Percentiles rank a stretch among this genome's conserved stretches.
Conservation (phyloP, 1,139 yeast genomes). For the Entelexis paramagnoliae region DNA sequence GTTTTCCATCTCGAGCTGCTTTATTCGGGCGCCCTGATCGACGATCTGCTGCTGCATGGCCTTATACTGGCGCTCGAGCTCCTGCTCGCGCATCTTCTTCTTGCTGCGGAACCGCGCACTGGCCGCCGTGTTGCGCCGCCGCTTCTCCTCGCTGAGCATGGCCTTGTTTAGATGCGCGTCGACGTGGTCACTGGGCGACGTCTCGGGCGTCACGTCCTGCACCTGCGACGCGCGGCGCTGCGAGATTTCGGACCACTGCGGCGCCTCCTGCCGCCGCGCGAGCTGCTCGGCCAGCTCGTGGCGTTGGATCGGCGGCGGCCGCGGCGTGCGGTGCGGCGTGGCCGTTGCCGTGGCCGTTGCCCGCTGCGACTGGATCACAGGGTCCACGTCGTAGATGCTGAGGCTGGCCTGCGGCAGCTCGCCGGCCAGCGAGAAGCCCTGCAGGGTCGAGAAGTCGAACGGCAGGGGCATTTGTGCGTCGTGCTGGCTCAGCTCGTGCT, state of each 20-base stretch:
- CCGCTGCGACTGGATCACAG: constrained; percentile 20
- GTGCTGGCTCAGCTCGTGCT: constrained; percentile 4
- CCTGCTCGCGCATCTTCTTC: constrained; percentile 74
- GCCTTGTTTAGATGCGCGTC: not conserved
- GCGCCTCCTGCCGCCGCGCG: constrained; percentile 9
- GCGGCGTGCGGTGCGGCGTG: constrained; percentile 12
- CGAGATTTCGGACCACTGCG: not conserved
- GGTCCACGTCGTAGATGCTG: constrained; percentile 20
- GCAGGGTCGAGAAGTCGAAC: constrained; percentile 24
- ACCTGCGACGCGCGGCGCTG: not conserved
- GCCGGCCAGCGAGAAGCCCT: constrained; percentile 27
- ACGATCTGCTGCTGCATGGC: constrained; percentile 53
- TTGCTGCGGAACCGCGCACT: constrained; percentile 70
- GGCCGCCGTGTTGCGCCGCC: constrained; percentile 71
- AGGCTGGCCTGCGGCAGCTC: constrained; percentile 24
- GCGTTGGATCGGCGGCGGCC: constrained; percentile 16
- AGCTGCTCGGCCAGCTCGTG: constrained; percentile 16
- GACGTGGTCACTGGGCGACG: not conserved
- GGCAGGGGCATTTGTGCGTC: constrained; percentile 3
- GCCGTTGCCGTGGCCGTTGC: constrained; percentile 15
- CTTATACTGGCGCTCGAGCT: constrained; percentile 59
- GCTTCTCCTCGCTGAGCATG: constrained; percentile 40
- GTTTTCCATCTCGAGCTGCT: constrained; percentile 76
- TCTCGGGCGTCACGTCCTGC: not conserved
- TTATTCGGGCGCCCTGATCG: constrained; percentile 50